Conservation (phyloP, 2,329 filamentous ascomycete species). For the Fusarium sp. region DNA sequence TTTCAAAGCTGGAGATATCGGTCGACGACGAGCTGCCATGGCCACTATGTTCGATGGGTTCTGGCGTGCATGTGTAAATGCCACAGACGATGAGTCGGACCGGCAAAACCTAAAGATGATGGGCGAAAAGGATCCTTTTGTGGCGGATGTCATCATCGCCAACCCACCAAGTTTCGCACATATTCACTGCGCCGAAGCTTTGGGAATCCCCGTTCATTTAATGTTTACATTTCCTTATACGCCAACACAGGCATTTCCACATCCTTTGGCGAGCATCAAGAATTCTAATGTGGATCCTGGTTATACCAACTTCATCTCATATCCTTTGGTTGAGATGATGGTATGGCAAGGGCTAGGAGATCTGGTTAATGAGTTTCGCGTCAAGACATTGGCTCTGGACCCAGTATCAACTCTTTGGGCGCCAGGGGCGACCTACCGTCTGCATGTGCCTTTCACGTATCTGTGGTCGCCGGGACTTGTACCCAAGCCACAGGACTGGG, state of each 20-base stretch:
- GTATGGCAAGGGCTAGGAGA: constrained; percentile 91
- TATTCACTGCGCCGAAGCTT: constrained; percentile 80
- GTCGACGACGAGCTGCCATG: constrained; percentile 74
- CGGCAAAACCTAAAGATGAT: constrained; percentile 72
- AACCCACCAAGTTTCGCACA: constrained; percentile 85
- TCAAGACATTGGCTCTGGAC: constrained; percentile 75
- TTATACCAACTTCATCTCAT: constrained; percentile 84
- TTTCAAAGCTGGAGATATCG: constrained; percentile 79
- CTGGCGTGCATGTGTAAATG: constrained; percentile 81
- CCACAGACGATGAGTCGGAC: constrained; percentile 73
- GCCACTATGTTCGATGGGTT: constrained; percentile 86
- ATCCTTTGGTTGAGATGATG: constrained; percentile 85
- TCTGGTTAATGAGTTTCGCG: constrained; percentile 79
- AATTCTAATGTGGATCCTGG: constrained; percentile 76
- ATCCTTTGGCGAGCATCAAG: constrained; percentile 81
- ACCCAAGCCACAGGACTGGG: constrained; percentile 76
- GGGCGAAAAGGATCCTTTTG: constrained; percentile 69
- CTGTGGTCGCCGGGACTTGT: constrained; percentile 75
- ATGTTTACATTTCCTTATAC: constrained; percentile 93
- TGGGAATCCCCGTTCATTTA: constrained; percentile 81
- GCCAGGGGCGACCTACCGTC: constrained; percentile 75
- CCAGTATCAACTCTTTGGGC: constrained; percentile 83
- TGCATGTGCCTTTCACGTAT: constrained; percentile 82
- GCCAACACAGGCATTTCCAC: constrained; percentile 79
- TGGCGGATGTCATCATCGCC: constrained; percentile 85